Evolutionary conservation across 441 rosid genomes (phyloP).

Genomic region (Jatropha multifida): DNA sequence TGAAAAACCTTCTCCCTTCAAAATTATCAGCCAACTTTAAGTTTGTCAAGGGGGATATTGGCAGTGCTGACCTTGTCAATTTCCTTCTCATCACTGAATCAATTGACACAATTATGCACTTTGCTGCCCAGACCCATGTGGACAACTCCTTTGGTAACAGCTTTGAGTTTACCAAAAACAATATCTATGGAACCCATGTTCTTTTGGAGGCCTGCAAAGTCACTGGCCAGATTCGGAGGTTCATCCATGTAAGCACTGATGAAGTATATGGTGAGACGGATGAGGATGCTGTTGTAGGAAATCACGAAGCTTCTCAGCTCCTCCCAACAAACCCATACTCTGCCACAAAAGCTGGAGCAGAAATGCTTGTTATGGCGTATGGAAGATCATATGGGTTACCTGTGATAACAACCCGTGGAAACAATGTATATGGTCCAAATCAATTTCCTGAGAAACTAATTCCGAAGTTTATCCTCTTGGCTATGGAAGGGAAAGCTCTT

Average conservation of each 20-base stretch:
- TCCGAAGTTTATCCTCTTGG: conserved; percentile 55
- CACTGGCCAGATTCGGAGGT: conserved; percentile 57
- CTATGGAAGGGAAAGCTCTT: conserved; percentile 60
- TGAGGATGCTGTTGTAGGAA: conserved; percentile 55
- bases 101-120: conserved; percentile 64
- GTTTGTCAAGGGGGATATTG: conserved; percentile 71
- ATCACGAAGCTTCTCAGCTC: conserved; percentile 59
- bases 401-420: conserved; percentile 57
- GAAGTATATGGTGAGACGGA: conserved; percentile 65
- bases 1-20: conserved; percentile 75
- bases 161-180: conserved; percentile 62
- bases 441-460: conserved; percentile 59
- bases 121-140: conserved; percentile 62
- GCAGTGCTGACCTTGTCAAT: conserved; percentile 61
- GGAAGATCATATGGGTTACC: conserved; percentile 59
- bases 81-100: conserved; percentile 51
- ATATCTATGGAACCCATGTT: conserved; percentile 58
- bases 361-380: conserved; percentile 65
- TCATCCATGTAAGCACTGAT: conserved; percentile 66
- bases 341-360: conserved; percentile 62
- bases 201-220: conserved; percentile 64
- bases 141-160: conserved; percentile 62
- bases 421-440: conserved; percentile 61
- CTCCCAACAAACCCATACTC: conserved; percentile 61
- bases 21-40: conserved; percentile 77